Base-by-base conservation (phyloP, 768 basidiomycete species). In the Lyophyllum decastes region DNA sequence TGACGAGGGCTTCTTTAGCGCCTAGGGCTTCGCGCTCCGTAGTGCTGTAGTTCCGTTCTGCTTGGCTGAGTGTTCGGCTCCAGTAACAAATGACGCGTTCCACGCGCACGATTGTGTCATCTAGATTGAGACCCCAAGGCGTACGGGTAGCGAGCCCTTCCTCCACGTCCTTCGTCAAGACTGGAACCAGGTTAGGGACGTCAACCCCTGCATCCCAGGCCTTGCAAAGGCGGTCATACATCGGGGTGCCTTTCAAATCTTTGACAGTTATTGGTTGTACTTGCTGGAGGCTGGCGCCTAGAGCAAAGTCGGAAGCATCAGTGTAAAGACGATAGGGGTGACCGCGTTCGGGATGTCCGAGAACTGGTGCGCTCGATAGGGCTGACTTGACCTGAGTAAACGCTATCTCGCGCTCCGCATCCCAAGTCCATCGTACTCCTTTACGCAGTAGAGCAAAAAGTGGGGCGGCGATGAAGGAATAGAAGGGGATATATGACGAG, bases 261-360 rank as follows among this genome's bases (percentile, higher is more conserved):
- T 27, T 22, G 2, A 75, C 60, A 1, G 3, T 2, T 0, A 75
- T 70, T 0, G 66, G 64, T 40, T 75, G 74, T 0, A 74, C 72
- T 61, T 75, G 74, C 40, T 75, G 74, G 0, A 75, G 60, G 19
- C 64, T 70, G 0, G 62, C 66, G 0, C 62, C 73, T 0, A 74
- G 44, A 0, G 61, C 73, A 48, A 60, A 71, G 44, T 74, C 72
- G 25, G 63, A 73, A 0, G 71, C 70, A 49, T 78, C 74, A 0
- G 73, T 69, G 46, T 78, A 78, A 0, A 78, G 52, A 9, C 70
- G 60, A 53, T 77, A 78, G 0, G 71, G 72, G 34, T 35, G 25
- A 0, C 71, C 69, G 4, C 57, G 58, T 0, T 66, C 67, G 0
- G 75, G 64, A 52, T 75, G 69, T 2, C 62, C 74, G 17, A 67